Base-by-base conservation (phyloP, 441 rosid species). In the Kokia cookei region DNA sequence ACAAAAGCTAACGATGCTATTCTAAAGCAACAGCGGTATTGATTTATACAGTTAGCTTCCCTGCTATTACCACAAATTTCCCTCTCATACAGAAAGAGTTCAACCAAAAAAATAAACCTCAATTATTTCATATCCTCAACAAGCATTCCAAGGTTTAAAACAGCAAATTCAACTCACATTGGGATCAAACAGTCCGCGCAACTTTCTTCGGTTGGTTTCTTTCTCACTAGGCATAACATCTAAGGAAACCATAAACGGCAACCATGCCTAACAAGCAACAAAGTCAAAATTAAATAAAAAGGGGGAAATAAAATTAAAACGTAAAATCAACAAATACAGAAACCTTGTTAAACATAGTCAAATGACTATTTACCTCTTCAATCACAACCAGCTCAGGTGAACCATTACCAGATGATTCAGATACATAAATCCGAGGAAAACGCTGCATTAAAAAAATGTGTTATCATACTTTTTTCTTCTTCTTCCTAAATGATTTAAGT, bases 361-460 rank as follows among this genome's bases (percentile, higher is more conserved):
- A 22, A 47, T 45, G 24, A 27, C 13, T 66, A 66, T 66, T 1
- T 66, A 66, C 70, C 55, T 66, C 70, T 3, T 45, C 26, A 24
- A 45, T 14, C 5, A 24, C 32, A 45, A 66, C 40, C 40, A 66
- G 37, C 26, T 66, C 70, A 47, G 13, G 40, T 2, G 40, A 26
- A 47, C 70, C 70, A 47, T 47, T 45, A 47, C 22, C 70, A 26
- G 55, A 66, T 26, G 70, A 66, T 45, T 66, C 70, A 26, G 70
- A 65, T 24, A 78, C 50, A 74, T 61, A 79, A 14, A 86, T 85
- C 60, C 84, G 82, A n/a, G 94, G 95, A 81, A 85, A 95, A 53
- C 79, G 75, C 98, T 93, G 63, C 14, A 77, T 47, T 55, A 35
- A 45, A 40, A 43, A 35, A 57, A 7, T 29, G 57, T 50, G 48